Evolutionary conservation across 345 rosid species (phyloP), one percentile per base, ranked within the genome.

Genomic region (Acer saccharum): DNA sequence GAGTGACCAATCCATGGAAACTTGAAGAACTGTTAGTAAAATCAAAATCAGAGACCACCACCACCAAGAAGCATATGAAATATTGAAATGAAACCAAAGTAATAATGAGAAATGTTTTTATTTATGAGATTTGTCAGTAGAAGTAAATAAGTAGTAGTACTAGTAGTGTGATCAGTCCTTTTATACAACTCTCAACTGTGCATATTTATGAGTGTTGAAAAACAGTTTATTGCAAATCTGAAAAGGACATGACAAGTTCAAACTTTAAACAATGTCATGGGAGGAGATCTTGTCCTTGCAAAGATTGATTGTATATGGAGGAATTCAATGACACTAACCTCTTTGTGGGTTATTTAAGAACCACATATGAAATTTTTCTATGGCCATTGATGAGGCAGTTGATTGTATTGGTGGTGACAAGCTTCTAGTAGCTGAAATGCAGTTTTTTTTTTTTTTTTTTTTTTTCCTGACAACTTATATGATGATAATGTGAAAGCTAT

Each of bases 161-260:
- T 1, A 63, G 72, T 2, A 75, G 48, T 69, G 72, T 80, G 79
- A 32, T 64, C 71, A 48, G 68, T 72, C 72, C 9, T 67, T 43
- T 72, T 43, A 72, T 43, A 70, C 84, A 88, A 88, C 88, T 14
- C 69, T 86, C 95, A 94, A 89, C 95, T 80, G 89, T 76, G 87
- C 2, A 48, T 16, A 86, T 90, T 90, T 69, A 90, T 88, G 82
- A 77, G 57, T 25, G 71, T 65, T 78, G 70, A 73, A 66, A 68
- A 17, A 5, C 39, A 4, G 39, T 35, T 35, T 5, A 35, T 35
- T 35, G 39, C 39, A 35, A 35, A 35, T 35, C 6, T 35, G 13
- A 25, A 6, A 50, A 21, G 76, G 10, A 73, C 73, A 50, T 50
- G 62, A 54, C 2, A 9, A 58, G 41, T 14, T 27, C 73, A 6